These are phyloP conservation scores for Russula sp. DNA, from an alignment of 768 basidiomycete genomes.

Conservation along the genomic window DNA sequence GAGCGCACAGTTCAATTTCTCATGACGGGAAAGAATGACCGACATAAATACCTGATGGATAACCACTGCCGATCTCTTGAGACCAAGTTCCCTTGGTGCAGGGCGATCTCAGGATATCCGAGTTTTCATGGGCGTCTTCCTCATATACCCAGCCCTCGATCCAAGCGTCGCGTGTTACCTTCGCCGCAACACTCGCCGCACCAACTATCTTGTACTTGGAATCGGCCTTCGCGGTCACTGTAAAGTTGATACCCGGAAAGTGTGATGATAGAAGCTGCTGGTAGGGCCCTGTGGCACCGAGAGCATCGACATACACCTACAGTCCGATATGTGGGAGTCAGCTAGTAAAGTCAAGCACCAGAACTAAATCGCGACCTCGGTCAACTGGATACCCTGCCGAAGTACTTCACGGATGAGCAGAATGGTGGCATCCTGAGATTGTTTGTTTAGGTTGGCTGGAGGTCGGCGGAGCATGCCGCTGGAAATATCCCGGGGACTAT, in stretches of 20 bases:
- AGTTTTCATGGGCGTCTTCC: slow-evolving; percentile 34
- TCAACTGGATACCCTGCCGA: slow-evolving; percentile 68
- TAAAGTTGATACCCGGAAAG: slow-evolving; percentile 83
- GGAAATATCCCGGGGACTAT: slow-evolving; percentile 86
- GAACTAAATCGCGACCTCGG: slow-evolving; percentile 46
- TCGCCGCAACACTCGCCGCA: slow-evolving; percentile 96
- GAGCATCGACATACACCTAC: slow-evolving; percentile 90
- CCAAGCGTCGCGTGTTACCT: slow-evolving; percentile 90
- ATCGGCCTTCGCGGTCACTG: slow-evolving; percentile 89
- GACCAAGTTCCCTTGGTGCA: slow-evolving; percentile 27
- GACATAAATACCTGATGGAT: slow-evolving; percentile 65
- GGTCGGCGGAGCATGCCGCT: slow-evolving; percentile 82
- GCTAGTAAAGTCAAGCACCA: neutral
- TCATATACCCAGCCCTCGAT: slow-evolving; percentile 81
- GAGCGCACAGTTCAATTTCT: neutral
- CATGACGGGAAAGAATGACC: neutral
- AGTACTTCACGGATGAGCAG: slow-evolving; percentile 80
- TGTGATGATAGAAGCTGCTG: slow-evolving; percentile 70
- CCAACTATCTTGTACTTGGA: slow-evolving; percentile 95
- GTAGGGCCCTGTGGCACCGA: slow-evolving; percentile 82
- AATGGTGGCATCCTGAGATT: slow-evolving; percentile 85
- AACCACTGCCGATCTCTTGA: slow-evolving; percentile 66
- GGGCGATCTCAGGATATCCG: neutral
- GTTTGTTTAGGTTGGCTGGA: slow-evolving; percentile 80
- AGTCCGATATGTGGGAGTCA: neutral